Evolutionary conservation across 495 filamentous ascomycete species (phyloP).

Genomic region (Talaromyces trachyspermus): DNA sequence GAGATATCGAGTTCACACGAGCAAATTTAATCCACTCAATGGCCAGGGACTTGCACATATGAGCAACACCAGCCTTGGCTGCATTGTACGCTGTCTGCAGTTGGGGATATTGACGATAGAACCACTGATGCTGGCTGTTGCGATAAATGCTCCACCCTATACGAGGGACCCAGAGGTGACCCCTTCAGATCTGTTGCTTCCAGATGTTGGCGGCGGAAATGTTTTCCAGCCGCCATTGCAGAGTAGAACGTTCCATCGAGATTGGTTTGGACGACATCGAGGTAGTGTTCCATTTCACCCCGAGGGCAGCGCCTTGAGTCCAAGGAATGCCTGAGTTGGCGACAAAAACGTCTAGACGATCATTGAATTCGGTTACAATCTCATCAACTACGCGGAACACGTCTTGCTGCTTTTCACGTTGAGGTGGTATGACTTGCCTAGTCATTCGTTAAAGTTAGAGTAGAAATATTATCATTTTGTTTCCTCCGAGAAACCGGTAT

Average conservation of each 20-base stretch:
- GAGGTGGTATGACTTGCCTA: slow-evolving; percentile 3
- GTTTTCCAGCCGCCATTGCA: slow-evolving; percentile 33
- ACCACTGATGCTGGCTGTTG: slow-evolving; percentile 58
- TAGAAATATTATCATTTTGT: neutral
- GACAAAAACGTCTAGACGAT: slow-evolving; percentile 66
- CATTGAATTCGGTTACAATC: slow-evolving; percentile 53
- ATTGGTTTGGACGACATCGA: slow-evolving; percentile 39
- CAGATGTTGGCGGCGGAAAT: slow-evolving; percentile 27
- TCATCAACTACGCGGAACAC: slow-evolving; percentile 28
- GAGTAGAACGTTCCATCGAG: slow-evolving; percentile 41
- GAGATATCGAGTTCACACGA: slow-evolving; percentile 72
- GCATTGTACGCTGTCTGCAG: slow-evolving; percentile 82
- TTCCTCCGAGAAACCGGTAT: neutral
- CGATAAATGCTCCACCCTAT: slow-evolving; percentile 33
- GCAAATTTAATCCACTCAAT: slow-evolving; percentile 86
- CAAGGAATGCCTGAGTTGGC: slow-evolving; percentile 66
- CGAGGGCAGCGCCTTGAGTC: slow-evolving; percentile 26
- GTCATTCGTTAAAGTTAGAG: neutral
- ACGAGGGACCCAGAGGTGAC: neutral
- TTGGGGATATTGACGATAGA: slow-evolving; percentile 89
- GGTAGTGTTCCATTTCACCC: slow-evolving; percentile 21
- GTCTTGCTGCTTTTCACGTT: neutral
- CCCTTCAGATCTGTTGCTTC: neutral
- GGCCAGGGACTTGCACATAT: slow-evolving; percentile 72
- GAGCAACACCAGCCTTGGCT: slow-evolving; percentile 77